These are phyloP conservation scores for Boletellus sp. DNA, from an alignment of 768 basidiomycete genomes.

Conservation along the genomic window DNA sequence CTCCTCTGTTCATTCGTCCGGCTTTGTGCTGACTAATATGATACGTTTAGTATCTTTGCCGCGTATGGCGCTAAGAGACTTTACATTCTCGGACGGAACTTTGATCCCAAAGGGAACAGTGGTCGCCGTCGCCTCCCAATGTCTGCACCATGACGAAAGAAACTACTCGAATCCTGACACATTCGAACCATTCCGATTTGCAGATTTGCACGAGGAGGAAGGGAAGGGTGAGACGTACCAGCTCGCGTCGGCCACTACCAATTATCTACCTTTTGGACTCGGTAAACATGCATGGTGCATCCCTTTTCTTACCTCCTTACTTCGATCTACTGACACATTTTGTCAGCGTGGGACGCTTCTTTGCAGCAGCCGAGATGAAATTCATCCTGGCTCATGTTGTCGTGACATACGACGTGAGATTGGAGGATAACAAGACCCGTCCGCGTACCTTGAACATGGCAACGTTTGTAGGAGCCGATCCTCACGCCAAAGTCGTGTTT, in stretches of 20 bases:
- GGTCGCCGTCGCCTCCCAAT: slow-evolving; percentile 17
- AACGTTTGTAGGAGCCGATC: neutral
- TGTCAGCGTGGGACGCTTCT: slow-evolving; percentile 16
- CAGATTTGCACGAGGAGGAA: slow-evolving; percentile 24
- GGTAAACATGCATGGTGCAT: slow-evolving; percentile 15
- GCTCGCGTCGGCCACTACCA: slow-evolving; percentile 30
- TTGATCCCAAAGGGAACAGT: slow-evolving; percentile 30
- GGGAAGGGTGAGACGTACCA: slow-evolving; percentile 32
- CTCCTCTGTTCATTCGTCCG: neutral
- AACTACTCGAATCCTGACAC: slow-evolving; percentile 32
- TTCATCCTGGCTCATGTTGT: slow-evolving; percentile 12
- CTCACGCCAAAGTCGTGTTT: neutral
- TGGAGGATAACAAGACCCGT: neutral
- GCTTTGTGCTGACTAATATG: too few species aligned
- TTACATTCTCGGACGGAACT: slow-evolving; percentile 32
- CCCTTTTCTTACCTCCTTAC: neutral
- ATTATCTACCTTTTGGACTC: slow-evolving; percentile 37
- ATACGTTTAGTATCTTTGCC: slow-evolving; percentile 27
- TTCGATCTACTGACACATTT: neutral
- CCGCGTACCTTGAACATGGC: neutral
- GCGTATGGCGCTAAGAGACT: slow-evolving; percentile 29
- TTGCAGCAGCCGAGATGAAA: slow-evolving; percentile 9
- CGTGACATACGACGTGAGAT: slow-evolving; percentile 7
- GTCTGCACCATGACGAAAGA: slow-evolving; percentile 17
- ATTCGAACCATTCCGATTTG: slow-evolving; percentile 37